These are phyloP conservation scores for Pyronema omphalodes DNA, from an alignment of 495 filamentous ascomycete genomes.

Conservation along the genomic window DNA sequence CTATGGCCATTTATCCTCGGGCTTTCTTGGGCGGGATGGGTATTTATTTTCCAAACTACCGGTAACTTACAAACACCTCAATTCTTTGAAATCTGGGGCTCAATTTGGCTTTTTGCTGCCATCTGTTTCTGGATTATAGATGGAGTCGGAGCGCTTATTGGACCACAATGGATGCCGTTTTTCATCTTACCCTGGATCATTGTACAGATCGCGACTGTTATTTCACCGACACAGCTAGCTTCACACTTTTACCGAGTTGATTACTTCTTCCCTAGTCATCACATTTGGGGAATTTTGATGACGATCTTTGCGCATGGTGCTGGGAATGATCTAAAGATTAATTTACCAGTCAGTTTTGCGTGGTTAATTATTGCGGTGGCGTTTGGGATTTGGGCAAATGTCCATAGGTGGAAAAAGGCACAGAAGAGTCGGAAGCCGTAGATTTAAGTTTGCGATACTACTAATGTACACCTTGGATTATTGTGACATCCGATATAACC, in stretches of 20 bases:
- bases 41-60: neutral
- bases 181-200: slow-evolving; percentile 5
- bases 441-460: neutral
- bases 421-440: neutral
- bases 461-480: no score
- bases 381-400: slow-evolving; percentile 2
- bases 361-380: slow-evolving; percentile 3
- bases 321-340: slow-evolving; percentile 3
- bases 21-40: slow-evolving; percentile 1
- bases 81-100: neutral
- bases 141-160: slow-evolving; percentile 1
- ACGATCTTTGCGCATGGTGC: slow-evolving; percentile 11
- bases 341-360: slow-evolving; percentile 4
- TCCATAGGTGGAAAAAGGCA: slow-evolving; percentile 2
- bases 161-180: slow-evolving; percentile 7
- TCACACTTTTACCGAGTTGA: slow-evolving; percentile 7
- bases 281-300: slow-evolving; percentile 10
- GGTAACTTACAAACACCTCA: neutral
- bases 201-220: slow-evolving; percentile 1
- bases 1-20: neutral
- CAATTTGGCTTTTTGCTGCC: slow-evolving; percentile 3
- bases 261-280: slow-evolving; percentile 9
- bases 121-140: slow-evolving; percentile 9
- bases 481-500: no score
- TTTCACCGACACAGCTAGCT: slow-evolving; percentile 6